A percentile compares a stretch with the other conserved stretches of the same genome.
phyloP scores from a whole-genome alignment of 345 rosid species.

The Salix exigua region DNA sequence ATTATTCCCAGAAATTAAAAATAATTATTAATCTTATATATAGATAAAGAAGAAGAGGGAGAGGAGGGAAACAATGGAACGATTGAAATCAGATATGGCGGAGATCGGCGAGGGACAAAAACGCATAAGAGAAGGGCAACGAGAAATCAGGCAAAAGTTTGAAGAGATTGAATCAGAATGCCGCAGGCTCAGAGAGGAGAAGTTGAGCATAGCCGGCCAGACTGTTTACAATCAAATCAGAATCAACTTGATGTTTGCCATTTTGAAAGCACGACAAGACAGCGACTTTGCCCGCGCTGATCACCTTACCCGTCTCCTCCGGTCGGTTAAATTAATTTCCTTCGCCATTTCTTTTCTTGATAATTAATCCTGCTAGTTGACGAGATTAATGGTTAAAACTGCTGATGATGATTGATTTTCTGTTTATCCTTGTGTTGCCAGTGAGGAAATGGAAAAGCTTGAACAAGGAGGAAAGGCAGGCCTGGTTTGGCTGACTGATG shows the following conservation, averaged over 20 bases:
- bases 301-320: background rate
- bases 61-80: background rate
- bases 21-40: too few species aligned
- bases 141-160: background rate
- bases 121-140: background rate
- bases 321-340: background rate
- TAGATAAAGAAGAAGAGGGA: background rate
- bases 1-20: background rate
- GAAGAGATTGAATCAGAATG: background rate
- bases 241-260: background rate
- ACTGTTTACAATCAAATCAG: background rate
- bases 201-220: background rate
- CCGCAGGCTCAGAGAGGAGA: background rate
- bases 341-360: background rate
- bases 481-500: too few species aligned
- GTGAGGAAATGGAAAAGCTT: too few species aligned
- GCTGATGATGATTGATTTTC: too few species aligned
- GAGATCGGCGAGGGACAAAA: background rate
- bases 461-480: too few species aligned
- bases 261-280: background rate
- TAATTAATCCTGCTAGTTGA: background rate
- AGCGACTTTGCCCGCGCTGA: background rate
- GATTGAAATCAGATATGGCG: background rate
- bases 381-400: too few species aligned
- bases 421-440: too few species aligned